These are phyloP conservation scores for Andalucia godoyi DNA, from an alignment of 78 protist genomes.

Conservation along the genomic window DNA sequence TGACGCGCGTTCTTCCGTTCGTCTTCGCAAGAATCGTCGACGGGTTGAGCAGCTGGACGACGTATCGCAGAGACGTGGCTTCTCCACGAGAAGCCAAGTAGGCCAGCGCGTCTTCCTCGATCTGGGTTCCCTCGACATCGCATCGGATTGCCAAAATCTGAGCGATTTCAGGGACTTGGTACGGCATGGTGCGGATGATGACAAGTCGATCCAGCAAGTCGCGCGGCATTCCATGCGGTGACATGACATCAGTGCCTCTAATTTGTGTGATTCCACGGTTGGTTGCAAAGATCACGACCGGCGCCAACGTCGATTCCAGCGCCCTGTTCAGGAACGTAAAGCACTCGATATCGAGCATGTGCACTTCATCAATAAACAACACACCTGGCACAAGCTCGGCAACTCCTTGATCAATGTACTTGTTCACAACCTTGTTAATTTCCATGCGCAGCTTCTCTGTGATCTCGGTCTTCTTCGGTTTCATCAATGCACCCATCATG, in stretches of 20 bases:
- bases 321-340: slow-evolving; percentile 98
- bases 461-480: slow-evolving; percentile 97
- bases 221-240: slow-evolving; percentile 99
- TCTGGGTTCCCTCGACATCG: slow-evolving; percentile 56
- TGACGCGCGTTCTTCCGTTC: slow-evolving; percentile 12
- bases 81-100: slow-evolving; percentile 61
- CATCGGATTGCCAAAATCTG: slow-evolving; percentile 81
- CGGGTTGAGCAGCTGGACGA: slow-evolving; percentile 94
- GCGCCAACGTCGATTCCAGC: slow-evolving; percentile 94
- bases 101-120: slow-evolving; percentile 67
- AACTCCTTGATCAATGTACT: slow-evolving; percentile 97
- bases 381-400: slow-evolving; percentile 99
- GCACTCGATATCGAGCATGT: slow-evolving; percentile 99
- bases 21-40: slow-evolving; percentile 71
- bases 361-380: slow-evolving; percentile 98
- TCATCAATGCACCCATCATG: slow-evolving; percentile 90
- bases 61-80: slow-evolving; percentile 66
- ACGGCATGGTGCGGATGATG: slow-evolving; percentile 92
- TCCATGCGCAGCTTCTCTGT: slow-evolving; percentile 98
- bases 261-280: slow-evolving; percentile 86
- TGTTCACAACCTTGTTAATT: slow-evolving; percentile 96
- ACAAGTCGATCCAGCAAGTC: slow-evolving; percentile 88
- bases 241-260: slow-evolving; percentile 81
- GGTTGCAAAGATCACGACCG: slow-evolving; percentile 99
- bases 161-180: slow-evolving; percentile 43